Evolutionary conservation across 805 yeast species (phyloP).

Genomic region (Komagataella pastoris): DNA sequence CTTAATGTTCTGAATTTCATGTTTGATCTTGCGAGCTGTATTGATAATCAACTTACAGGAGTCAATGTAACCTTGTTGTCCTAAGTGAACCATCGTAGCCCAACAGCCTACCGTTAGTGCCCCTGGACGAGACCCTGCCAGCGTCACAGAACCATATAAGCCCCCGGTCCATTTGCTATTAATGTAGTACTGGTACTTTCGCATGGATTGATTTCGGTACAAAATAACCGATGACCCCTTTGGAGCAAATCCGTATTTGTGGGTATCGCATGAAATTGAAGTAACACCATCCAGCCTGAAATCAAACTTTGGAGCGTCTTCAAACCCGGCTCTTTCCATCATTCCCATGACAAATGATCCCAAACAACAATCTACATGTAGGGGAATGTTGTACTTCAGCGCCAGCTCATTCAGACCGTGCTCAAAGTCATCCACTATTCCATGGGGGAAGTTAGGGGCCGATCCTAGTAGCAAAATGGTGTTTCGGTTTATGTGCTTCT

Average conservation of each 20-base stretch:
- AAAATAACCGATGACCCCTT: conserved; percentile 89
- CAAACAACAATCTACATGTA: conserved; percentile 92
- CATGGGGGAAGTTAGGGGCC: conserved; percentile 96
- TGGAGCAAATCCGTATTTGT: conserved; percentile 97
- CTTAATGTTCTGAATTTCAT: conserved; percentile 30
- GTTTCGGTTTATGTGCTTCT: conserved; percentile 54
- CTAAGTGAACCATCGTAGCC: conserved; percentile 80
- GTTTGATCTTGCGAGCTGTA: conserved; percentile 47
- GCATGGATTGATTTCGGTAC: conserved; percentile 59
- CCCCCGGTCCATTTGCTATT: conserved; percentile 89
- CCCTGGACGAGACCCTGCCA: conserved; percentile 96
- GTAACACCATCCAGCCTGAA: conserved; percentile 89
- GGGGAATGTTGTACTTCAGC: conserved; percentile 54
- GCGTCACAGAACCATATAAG: conserved; percentile 87
- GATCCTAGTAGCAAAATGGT: conserved; percentile 84
- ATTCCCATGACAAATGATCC: conserved; percentile 88
- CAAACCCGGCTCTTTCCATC: conserved; percentile 48
- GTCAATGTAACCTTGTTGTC: conserved; percentile 68
- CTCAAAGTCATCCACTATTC: conserved; percentile 83
- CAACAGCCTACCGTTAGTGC: conserved; percentile 97
- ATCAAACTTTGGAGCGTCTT: conserved; percentile 48
- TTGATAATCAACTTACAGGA: conserved; percentile 54
- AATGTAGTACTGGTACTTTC: conserved; percentile 77
- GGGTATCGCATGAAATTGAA: conserved; percentile 98
- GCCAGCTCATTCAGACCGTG: conserved; percentile 50